Conservation (phyloP, 768 basidiomycete genomes). For the Lactifluus hygrophoroides region DNA sequence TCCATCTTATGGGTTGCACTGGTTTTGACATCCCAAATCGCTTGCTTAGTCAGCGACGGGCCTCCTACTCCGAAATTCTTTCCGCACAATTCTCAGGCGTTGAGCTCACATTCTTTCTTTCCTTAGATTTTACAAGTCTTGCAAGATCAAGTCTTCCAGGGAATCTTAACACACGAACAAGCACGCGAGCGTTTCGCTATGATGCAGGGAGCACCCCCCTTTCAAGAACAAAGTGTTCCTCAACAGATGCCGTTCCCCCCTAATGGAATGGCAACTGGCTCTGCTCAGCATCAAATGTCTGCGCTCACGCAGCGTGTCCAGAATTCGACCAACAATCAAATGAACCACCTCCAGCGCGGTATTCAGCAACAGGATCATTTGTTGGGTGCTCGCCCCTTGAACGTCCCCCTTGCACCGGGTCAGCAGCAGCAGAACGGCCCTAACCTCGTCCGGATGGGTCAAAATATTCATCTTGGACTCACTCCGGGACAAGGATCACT, state of each 20-base stretch:
- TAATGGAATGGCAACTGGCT: background rate
- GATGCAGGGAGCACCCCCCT: conserved; percentile 1
- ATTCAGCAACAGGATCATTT: conserved; percentile 5
- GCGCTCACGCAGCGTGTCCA: conserved; percentile 2
- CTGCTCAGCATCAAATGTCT: conserved; percentile 6
- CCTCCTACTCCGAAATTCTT: background rate
- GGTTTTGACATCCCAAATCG: conserved; percentile 15
- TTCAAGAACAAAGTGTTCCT: conserved; percentile 6
- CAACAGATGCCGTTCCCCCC: conserved; percentile 4
- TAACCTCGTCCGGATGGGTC: conserved; percentile 1
- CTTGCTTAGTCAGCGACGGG: conserved; percentile 14
- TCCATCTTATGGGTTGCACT: conserved; percentile 11
- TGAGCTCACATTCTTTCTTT: background rate
- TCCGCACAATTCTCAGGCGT: background rate
- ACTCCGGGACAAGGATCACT: conserved; percentile 8
- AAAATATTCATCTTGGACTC: conserved; percentile 8
- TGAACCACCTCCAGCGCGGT: conserved; percentile 1
- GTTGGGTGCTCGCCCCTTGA: background rate
- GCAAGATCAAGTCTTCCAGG: background rate
- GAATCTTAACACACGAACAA: conserved; percentile 1
- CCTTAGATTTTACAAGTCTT: background rate
- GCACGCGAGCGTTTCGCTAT: conserved; percentile 1
- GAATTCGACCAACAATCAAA: background rate
- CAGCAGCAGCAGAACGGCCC: conserved; percentile 8
- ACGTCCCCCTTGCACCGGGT: background rate